Percentiles rank a stretch among this genome's conserved stretches.
These are phyloP conservation scores for Botrytis hyacinthi DNA, from an alignment of 2,329 filamentous ascomycete species.

Conservation along the genomic window DNA sequence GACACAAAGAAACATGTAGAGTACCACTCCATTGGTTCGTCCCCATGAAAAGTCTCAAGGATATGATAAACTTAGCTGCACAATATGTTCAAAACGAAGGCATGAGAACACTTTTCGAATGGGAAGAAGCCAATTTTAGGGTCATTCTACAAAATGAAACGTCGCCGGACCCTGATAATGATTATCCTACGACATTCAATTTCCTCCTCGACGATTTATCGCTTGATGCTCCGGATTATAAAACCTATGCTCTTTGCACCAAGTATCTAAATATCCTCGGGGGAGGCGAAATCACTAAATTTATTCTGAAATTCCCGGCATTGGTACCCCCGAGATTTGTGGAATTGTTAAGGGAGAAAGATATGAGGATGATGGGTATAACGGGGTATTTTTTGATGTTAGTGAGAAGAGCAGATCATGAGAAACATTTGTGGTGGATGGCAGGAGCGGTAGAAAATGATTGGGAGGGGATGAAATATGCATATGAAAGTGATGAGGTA, in stretches of 20 bases:
- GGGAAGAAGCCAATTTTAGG: background rate
- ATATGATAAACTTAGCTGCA: conserved; percentile 3
- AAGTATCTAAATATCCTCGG: background rate
- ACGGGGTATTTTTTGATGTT: conserved; percentile 18
- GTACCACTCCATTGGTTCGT: conserved; percentile 15
- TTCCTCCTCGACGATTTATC: conserved; percentile 6
- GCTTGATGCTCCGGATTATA: background rate
- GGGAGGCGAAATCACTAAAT: background rate
- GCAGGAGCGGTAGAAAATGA: background rate
- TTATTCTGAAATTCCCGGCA: background rate
- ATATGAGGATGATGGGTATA: background rate
- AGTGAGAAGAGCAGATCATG: background rate
- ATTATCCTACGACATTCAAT: background rate
- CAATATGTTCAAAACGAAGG: background rate
- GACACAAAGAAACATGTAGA: background rate
- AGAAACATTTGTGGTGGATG: conserved; percentile 12
- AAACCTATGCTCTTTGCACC: background rate
- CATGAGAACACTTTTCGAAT: background rate
- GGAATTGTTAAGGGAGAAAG: conserved; percentile 1
- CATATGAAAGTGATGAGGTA: background rate
- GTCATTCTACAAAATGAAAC: background rate
- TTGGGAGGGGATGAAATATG: background rate
- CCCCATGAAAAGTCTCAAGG: background rate
- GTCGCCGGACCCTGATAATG: background rate
- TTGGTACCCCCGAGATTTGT: background rate